Conservation (phyloP, 768 basidiomycete genomes). For the Paxillus involutus region DNA sequence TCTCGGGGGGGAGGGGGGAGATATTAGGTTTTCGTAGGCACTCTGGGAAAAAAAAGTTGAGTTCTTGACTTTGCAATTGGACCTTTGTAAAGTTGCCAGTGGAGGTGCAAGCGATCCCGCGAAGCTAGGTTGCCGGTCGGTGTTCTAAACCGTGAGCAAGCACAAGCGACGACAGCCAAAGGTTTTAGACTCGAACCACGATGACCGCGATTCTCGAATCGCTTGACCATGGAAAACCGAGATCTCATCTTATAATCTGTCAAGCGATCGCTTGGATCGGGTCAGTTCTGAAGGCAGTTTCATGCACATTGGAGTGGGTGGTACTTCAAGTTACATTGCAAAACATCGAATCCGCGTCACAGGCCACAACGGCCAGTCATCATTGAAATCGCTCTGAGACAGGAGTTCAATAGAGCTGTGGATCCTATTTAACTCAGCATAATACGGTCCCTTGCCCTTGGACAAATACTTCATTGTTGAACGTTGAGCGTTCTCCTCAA, state of each 20-base stretch:
- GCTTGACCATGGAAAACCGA: constrained; percentile 17
- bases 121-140: constrained; percentile 25
- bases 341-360: too few relatives aligned
- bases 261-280: constrained; percentile 15
- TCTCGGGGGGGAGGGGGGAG: too few relatives aligned
- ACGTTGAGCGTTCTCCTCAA: not conserved
- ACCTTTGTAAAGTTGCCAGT: too few relatives aligned
- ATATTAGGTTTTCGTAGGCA: too few relatives aligned
- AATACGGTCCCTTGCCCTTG: not conserved
- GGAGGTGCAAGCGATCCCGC: constrained; percentile 28
- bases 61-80: not conserved
- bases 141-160: constrained; percentile 10
- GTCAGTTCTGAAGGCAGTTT: not conserved
- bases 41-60: not conserved
- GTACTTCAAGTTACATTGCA: too few relatives aligned
- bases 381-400: not conserved
- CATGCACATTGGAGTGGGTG: not conserved
- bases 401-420: not conserved
- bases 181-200: constrained; percentile 21
- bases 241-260: constrained; percentile 21
- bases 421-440: not conserved
- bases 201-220: constrained; percentile 20
- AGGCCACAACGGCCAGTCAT: not conserved
- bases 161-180: constrained; percentile 25
- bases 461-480: not conserved